Evolutionary conservation across 2,329 filamentous ascomycete genomes (phyloP).

Genomic region (Uncinocarpus reesii): DNA sequence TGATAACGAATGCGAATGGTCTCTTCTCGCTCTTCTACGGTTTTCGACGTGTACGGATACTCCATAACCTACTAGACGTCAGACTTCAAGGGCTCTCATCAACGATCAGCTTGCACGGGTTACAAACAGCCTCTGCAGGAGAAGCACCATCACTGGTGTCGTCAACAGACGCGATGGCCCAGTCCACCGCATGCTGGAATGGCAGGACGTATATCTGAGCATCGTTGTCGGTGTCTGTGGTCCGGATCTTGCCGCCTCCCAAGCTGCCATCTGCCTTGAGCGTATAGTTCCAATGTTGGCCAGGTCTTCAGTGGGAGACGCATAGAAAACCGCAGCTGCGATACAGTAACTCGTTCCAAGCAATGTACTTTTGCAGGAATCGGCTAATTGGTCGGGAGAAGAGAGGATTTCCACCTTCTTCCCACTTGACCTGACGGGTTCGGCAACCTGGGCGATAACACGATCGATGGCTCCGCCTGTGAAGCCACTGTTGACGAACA

Average conservation of each 20-base stretch:
- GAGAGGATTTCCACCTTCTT: constrained; percentile 43
- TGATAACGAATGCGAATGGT: constrained; percentile 62
- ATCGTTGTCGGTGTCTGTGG: constrained; percentile 55
- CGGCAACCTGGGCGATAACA: constrained; percentile 55
- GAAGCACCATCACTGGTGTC: neutral
- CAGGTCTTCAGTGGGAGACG: constrained; percentile 62
- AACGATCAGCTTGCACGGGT: too few species aligned
- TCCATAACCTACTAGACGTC: constrained; percentile 33
- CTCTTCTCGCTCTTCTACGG: constrained; percentile 54
- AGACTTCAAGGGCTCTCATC: too few species aligned
- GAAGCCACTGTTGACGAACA: constrained; percentile 67
- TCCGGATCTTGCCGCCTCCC: constrained; percentile 49
- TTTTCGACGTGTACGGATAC: constrained; percentile 66
- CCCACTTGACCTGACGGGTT: constrained; percentile 40
- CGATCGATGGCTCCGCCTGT: constrained; percentile 59
- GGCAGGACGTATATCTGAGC: constrained; percentile 68
- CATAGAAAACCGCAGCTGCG: constrained; percentile 62
- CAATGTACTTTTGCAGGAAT: constrained; percentile 53
- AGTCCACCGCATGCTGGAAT: constrained; percentile 67
- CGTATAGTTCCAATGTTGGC: constrained; percentile 74
- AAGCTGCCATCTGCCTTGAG: constrained; percentile 65
- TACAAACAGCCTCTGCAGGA: neutral
- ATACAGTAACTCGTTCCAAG: constrained; percentile 62
- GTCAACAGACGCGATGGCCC: constrained; percentile 53
- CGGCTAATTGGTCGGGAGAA: constrained; percentile 48